Evolutionary conservation across 2,329 filamentous ascomycete species (phyloP).

Genomic region (Amesomyces nigricolor): DNA sequence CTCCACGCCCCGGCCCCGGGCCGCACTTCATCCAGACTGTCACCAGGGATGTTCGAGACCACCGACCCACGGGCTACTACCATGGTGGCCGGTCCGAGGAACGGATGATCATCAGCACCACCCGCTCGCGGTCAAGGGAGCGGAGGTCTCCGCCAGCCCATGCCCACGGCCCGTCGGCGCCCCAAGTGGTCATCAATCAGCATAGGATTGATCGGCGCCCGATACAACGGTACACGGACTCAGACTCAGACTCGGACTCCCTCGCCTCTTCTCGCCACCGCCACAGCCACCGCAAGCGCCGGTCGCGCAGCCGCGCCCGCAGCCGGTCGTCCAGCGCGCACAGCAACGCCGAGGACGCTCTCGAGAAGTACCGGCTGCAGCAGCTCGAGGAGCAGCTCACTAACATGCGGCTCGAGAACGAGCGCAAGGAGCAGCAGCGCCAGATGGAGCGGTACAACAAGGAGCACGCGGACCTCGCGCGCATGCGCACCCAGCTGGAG

Average conservation of each 20-base stretch:
- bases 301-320: slow-evolving; percentile 31
- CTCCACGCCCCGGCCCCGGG: slow-evolving; percentile 27
- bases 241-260: slow-evolving; percentile 38
- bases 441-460: slow-evolving; percentile 27
- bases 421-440: slow-evolving; percentile 36
- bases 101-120: slow-evolving; percentile 39
- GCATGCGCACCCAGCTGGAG: slow-evolving; percentile 14
- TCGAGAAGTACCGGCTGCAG: slow-evolving; percentile 32
- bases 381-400: slow-evolving; percentile 40
- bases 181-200: slow-evolving; percentile 24
- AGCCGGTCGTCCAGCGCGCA: slow-evolving; percentile 26
- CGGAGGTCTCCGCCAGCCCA: slow-evolving; percentile 38
- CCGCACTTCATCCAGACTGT: slow-evolving; percentile 42
- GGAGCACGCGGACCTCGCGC: slow-evolving; percentile 12
- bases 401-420: slow-evolving; percentile 38
- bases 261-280: slow-evolving; percentile 31
- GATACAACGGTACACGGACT: slow-evolving; percentile 7
- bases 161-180: slow-evolving; percentile 25
- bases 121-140: slow-evolving; percentile 42
- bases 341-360: slow-evolving; percentile 30
- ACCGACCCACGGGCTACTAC: slow-evolving; percentile 37
- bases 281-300: slow-evolving; percentile 26
- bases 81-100: slow-evolving; percentile 40
- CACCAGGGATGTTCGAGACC: slow-evolving; percentile 26
- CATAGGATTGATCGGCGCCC: neutral